phyloP scores from a whole-genome alignment of 371 early-diverging fungal genomes.

The Dipsacomyces acuminosporus region DNA sequence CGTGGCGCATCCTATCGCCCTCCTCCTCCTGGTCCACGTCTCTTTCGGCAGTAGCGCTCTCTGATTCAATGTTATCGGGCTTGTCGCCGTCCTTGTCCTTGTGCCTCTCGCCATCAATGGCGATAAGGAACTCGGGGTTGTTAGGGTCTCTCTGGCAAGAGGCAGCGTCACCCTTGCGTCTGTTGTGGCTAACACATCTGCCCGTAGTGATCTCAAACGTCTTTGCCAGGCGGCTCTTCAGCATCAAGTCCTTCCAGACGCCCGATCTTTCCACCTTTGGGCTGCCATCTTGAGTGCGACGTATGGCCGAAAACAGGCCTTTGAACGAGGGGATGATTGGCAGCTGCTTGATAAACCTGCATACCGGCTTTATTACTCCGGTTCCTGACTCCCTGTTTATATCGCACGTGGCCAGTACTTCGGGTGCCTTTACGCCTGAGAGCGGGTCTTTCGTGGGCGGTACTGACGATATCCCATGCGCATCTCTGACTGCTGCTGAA shows the following conservation, averaged over 20 bases:
- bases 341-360: conserved; percentile 35
- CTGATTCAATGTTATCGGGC: no score
- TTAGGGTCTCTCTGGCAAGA: conserved; percentile 39
- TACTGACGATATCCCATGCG: conserved; percentile 2
- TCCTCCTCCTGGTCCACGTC: conserved; percentile 15
- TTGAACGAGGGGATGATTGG: conserved; percentile 36
- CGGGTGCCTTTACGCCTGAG: conserved; percentile 22
- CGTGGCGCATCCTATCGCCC: conserved; percentile 17
- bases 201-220: conserved; percentile 27
- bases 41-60: conserved; percentile 1
- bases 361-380: conserved; percentile 29
- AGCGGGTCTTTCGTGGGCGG: conserved; percentile 14
- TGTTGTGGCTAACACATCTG: conserved; percentile 34
- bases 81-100: no score
- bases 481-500: not conserved
- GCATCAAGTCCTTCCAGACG: conserved; percentile 27
- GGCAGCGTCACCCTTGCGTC: conserved; percentile 17
- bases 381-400: conserved; percentile 28
- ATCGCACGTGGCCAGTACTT: conserved; percentile 38
- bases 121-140: conserved; percentile 30
- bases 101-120: conserved; percentile 22
- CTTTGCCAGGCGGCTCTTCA: conserved; percentile 20
- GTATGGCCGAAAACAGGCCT: conserved; percentile 31
- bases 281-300: conserved; percentile 25
- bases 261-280: conserved; percentile 28